A percentile compares a stretch with the other conserved stretches of the same genome.
Conservation (phyloP, 169 alveolate genomes). For the Cryptosporidium canis region DNA sequence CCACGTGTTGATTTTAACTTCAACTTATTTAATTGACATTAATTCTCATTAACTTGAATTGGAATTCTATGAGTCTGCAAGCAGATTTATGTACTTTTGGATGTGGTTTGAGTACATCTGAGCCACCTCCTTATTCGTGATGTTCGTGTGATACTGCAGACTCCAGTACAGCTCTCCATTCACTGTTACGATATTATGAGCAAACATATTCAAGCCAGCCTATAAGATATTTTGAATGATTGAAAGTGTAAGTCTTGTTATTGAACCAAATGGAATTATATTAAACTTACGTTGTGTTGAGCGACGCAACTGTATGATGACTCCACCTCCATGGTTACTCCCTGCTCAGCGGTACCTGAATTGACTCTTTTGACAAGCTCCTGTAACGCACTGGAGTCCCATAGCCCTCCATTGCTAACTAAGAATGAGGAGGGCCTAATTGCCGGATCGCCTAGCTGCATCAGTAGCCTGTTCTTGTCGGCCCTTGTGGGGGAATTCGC, state of each 20-base stretch:
- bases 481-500: slow-evolving; percentile 72
- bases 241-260: neutral
- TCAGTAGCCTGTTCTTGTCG: slow-evolving; percentile 4
- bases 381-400: slow-evolving; percentile 56
- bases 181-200: slow-evolving; percentile 79
- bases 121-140: slow-evolving; percentile 74
- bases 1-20: slow-evolving; percentile 21
- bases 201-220: slow-evolving; percentile 78
- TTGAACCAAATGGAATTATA: neutral
- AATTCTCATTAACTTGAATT: neutral
- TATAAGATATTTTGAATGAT: neutral
- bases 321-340: slow-evolving; percentile 27
- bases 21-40: neutral
- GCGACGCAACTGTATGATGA: slow-evolving; percentile 71
- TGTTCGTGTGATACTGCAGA: slow-evolving; percentile 78
- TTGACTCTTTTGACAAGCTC: slow-evolving; percentile 30
- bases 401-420: slow-evolving; percentile 67
- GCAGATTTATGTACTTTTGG: slow-evolving; percentile 53
- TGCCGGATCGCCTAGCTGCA: slow-evolving; percentile 68
- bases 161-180: slow-evolving; percentile 77
- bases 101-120: slow-evolving; percentile 74
- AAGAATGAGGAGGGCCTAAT: slow-evolving; percentile 61
- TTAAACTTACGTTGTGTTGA: slow-evolving; percentile 68
- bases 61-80: slow-evolving; percentile 30
- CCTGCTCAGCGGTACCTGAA: neutral